phyloP scores from a whole-genome alignment of 73 alveolate genomes.

The Paramecium sonneborni region DNA sequence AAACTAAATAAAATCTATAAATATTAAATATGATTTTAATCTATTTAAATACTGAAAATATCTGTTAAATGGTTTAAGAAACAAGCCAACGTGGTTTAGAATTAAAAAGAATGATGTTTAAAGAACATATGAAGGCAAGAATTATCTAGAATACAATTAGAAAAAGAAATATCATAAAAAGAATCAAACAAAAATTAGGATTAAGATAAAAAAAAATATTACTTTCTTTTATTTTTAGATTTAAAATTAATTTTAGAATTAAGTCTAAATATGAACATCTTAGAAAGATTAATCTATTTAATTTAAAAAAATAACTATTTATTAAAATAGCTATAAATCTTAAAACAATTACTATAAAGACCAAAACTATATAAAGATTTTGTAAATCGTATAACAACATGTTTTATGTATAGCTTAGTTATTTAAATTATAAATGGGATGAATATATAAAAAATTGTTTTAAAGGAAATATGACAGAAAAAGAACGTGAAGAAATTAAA shows the following conservation, averaged over 20 bases:
- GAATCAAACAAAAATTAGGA: background rate
- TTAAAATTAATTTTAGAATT: background rate
- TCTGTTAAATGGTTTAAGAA: background rate
- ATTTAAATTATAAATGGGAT: conserved; percentile 41
- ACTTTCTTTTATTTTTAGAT: background rate
- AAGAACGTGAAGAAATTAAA: conserved; percentile 7
- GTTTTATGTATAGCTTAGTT: background rate
- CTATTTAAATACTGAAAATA: conserved; percentile 6
- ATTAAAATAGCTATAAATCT: background rate
- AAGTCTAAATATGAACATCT: background rate
- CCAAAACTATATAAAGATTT: background rate
- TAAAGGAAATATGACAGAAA: conserved; percentile 4
- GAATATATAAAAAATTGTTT: background rate
- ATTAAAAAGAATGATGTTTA: conserved; percentile 27
- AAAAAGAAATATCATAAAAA: background rate
- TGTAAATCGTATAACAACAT: background rate
- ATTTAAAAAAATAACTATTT: background rate
- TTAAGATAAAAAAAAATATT: conserved; percentile 17
- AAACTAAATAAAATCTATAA: background rate
- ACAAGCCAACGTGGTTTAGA: conserved; percentile 19
- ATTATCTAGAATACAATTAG: conserved; percentile 17
- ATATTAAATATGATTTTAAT: background rate
- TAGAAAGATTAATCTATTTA: conserved; percentile 15
- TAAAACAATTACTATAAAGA: background rate
- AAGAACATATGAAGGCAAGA: conserved; percentile 55